Evolutionary conservation across 2,329 filamentous ascomycete species (phyloP), one percentile per base, ranked within the genome.

Genomic region (Cadophora gregata): DNA sequence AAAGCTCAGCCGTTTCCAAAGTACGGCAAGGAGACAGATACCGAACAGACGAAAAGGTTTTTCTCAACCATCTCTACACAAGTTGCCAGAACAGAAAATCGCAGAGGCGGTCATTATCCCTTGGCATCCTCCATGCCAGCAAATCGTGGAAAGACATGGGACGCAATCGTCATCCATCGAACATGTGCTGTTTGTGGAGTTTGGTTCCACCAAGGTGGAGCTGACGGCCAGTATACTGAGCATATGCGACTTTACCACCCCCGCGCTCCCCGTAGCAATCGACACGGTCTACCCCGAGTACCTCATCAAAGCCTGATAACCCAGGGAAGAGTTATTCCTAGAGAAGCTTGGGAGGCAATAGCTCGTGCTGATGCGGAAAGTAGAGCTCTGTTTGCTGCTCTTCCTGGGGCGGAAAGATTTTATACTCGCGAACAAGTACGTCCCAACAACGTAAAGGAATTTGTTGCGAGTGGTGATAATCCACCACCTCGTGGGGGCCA

Each of bases 101-200:
- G 19, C 3, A 12, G n/a, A n/a, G 16, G 3, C 12, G 50, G 50
- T 12, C 33, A 53, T 27, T 53, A 33, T 9, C 27, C 50, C 19
- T 33, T 53, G 16, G 50, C 50, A 16, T 29, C 50, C 3, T 29
- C 50, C 7, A n/a, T 53, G 16, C 50, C 50, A 31, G 25, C 25
- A 2, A 29, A 53, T 33, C 50, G 50, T 19, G 14, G 27, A 10
- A 25, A 29, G 27, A n/a, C 19, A 9, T 53, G 50, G 50, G 16
- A 53, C 25, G n/a, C 8, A 16, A 6, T 53, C 5, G 3, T 53
- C 4, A 31, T 53, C 14, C 14, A n/a, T 8, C 50, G 50, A 53
- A 53, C 50, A 9, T 53, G 50, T 33, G 27, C 50, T 33, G 50
- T 53, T n/a, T 53, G 50, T 31, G 50, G 50, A 19, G 16, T 19